A percentile compares a stretch with the other conserved stretches of the same genome.
Conservation (phyloP, 139 green algal species). For the Coccomyxa sp. region DNA sequence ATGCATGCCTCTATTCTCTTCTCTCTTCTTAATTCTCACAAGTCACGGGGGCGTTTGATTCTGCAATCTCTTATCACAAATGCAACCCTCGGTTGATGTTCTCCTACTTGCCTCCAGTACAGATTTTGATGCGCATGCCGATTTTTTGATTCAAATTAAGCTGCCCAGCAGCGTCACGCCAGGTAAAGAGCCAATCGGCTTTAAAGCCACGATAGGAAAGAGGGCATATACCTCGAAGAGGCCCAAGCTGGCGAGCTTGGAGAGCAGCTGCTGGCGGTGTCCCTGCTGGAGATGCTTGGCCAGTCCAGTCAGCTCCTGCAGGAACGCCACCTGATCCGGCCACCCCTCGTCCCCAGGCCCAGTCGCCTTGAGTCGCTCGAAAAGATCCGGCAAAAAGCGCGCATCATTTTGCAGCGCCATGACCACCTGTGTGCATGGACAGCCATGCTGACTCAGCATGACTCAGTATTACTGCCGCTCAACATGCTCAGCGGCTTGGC, state of each 20-base stretch:
- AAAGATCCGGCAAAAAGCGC: slow-evolving; percentile 83
- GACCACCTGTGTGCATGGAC: slow-evolving; percentile 20
- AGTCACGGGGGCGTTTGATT: too few relatives aligned
- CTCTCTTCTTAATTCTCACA: too few relatives aligned
- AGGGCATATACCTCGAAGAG: slow-evolving; percentile 72
- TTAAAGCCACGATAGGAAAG: too few relatives aligned
- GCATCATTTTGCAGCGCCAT: slow-evolving; percentile 52
- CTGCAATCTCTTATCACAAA: too few relatives aligned
- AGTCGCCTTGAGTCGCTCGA: slow-evolving; percentile 49
- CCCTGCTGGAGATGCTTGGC: slow-evolving; percentile 79
- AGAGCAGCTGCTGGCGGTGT: slow-evolving; percentile 57
- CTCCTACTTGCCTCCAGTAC: too few relatives aligned
- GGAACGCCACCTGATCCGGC: slow-evolving; percentile 81
- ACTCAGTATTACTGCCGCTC: neutral
- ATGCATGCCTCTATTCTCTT: too few relatives aligned
- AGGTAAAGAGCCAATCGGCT: too few relatives aligned
- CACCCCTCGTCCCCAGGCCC: slow-evolving; percentile 35
- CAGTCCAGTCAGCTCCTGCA: slow-evolving; percentile 90
- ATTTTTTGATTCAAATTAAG: too few relatives aligned
- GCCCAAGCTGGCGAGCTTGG: slow-evolving; percentile 70
- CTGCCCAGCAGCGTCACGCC: too few relatives aligned
- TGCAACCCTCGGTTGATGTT: too few relatives aligned
- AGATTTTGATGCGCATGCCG: too few relatives aligned
- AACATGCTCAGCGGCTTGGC: too few relatives aligned
- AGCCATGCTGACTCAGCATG: neutral